Percentiles rank a stretch among this genome's conserved stretches.
Conservation (phyloP, 345 rosid genomes). For the Salix exigua region DNA sequence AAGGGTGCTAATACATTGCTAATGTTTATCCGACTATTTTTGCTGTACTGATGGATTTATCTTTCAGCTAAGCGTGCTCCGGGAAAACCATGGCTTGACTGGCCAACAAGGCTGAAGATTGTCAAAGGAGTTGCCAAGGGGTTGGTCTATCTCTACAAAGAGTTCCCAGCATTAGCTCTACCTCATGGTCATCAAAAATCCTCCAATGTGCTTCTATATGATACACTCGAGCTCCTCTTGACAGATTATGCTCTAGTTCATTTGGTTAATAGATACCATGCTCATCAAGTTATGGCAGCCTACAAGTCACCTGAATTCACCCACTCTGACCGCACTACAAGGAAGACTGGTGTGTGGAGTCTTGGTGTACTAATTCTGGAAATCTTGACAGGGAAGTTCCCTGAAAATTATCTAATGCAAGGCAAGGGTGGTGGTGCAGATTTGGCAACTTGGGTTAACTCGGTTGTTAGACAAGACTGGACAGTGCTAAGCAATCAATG, state of each 20-base stretch:
- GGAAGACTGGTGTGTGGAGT: slow-evolving; percentile 81
- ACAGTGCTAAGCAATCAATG: too few relatives aligned
- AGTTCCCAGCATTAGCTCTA: slow-evolving; percentile 42
- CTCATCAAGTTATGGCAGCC: slow-evolving; percentile 65
- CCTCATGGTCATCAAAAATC: slow-evolving; percentile 91
- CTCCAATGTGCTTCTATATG: slow-evolving; percentile 73
- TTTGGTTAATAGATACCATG: slow-evolving; percentile 56
- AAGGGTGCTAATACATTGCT: not conserved
- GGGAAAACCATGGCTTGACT: slow-evolving; percentile 50
- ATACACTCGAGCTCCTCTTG: slow-evolving; percentile 47
- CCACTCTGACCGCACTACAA: slow-evolving; percentile 39
- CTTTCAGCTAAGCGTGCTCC: slow-evolving; percentile 46
- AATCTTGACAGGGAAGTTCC: slow-evolving; percentile 74
- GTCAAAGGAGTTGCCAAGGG: slow-evolving; percentile 77
- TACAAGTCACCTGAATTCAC: slow-evolving; percentile 78
- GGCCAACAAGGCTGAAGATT: slow-evolving; percentile 73
- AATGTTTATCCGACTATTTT: not conserved
- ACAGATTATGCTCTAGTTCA: slow-evolving; percentile 62
- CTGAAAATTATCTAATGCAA: slow-evolving; percentile 62
- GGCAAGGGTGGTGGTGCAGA: slow-evolving; percentile 53
- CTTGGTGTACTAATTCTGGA: slow-evolving; percentile 84
- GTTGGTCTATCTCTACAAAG: slow-evolving; percentile 55
- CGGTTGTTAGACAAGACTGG: slow-evolving; percentile 75
- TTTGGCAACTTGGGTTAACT: slow-evolving; percentile 72
- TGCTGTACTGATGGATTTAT: not conserved